Base-by-base conservation (phyloP, 768 basidiomycete species). In the Tephrocybe sp. region DNA sequence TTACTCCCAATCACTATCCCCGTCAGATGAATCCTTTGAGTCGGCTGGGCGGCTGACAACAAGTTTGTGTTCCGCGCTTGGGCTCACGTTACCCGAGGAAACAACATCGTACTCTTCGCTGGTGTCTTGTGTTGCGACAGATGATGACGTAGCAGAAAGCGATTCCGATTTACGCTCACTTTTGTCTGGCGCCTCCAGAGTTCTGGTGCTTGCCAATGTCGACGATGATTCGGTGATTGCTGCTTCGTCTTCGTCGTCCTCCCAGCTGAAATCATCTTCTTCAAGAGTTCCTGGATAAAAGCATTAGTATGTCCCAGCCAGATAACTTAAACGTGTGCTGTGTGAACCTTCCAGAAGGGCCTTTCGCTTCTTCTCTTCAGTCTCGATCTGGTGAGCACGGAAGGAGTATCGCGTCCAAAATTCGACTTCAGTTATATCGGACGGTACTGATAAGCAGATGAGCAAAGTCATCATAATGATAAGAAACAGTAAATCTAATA, bases 321-420 rank as follows among this genome's bases (percentile, higher is more conserved):
- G 25, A 48, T 9, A 25, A 44, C n/a, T 28, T 40, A 17, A 21
- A 45, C n/a, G n/a, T n/a, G n/a, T 24, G 33, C 59, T 46, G 10
- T 26, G 14, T 73, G 17, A 61, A 87, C 93, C 83, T 74, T 84
- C 78, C 28, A 95, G 71, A 28, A 95, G 69, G 26, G 83, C 83
- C 65, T 88, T 90, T 51, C 93, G 82, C 54, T 85, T 84, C 60
- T 80, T 83, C 64, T 90, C 88, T 57, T 93, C 90, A n/a, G 70
- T 64, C 45, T 83, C 79, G 52, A 93, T 90, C 61, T 93, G 92
- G 65, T 90, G 74, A 17, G 83, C 79, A 10, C 93, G 81, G 81
- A 94, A 97, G 73, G 93, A 94, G 71, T 90, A 96, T 6, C 93
- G 80, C 33, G 78, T 78, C 93, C 93, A 96, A 68, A 95, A 97